Base-by-base conservation (phyloP, 345 rosid genomes). In the Dipteronia sinensis region DNA sequence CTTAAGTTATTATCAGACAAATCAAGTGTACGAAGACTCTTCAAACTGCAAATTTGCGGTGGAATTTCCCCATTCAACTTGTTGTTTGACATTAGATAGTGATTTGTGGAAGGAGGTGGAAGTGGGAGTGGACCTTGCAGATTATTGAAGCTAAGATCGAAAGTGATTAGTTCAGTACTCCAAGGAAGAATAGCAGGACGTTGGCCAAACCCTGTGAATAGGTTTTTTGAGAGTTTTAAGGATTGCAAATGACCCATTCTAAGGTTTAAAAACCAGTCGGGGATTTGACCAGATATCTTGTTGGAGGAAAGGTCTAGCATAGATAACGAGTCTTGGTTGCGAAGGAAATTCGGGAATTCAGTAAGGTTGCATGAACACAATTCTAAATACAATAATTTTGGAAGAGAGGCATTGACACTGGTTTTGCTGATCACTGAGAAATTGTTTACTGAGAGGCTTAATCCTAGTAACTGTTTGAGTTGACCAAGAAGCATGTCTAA, bases 291-390 rank as follows among this genome's bases (percentile, higher is more conserved):
- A 11, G 66, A 16, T 13, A 81, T 81, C 16, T 71, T 74, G 74
- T 85, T 85, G 15, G 6, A 29, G 80, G 67, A 9, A 46, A 82
- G 67, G 19, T 71, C 80, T 17, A 82, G 46, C 19, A 16, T 22
- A 1, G 0, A 0, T 22, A 85, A 65, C 44, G 42, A n/a, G n/a
- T 61, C 78, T 47, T 12, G 75, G 20, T 7, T 67, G 11, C 20
- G 15, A 7, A 80, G 85, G 82, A 25, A 82, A 77, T 67, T 79
- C 78, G 85, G 87, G 27, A 85, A 77, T 67, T 79, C 78, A 5
- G 0, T 9, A 12, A 80, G 20, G 27, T 59, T 55, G 59, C 78
- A 82, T 3, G 65, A 59, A 34, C 51, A 63, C 51, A 70, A 19
- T 10, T 67, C 23, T 4, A 67, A 27, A 42, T 5, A 19, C 0